These are phyloP conservation scores for Fusarium nisikadoi DNA, from an alignment of 2,329 filamentous ascomycete species.

Conservation along the genomic window DNA sequence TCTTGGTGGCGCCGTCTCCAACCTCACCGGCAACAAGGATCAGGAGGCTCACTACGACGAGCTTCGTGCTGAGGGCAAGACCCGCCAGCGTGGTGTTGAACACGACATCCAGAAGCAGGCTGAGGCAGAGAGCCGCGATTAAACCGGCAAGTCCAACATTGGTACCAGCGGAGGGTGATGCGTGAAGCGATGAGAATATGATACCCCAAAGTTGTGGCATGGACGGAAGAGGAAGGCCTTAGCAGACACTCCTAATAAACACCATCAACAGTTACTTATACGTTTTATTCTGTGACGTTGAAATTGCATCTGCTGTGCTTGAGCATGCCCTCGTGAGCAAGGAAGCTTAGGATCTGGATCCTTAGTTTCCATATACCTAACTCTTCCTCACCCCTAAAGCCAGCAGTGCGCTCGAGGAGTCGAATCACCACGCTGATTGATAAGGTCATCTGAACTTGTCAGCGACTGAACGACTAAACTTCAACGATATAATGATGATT, in stretches of 20 bases:
- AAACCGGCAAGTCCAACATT: background rate
- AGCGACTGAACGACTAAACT: background rate
- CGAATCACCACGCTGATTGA: background rate
- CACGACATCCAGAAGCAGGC: slow-evolving; percentile 80
- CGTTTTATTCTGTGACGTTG: background rate
- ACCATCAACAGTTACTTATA: background rate
- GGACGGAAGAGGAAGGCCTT: slow-evolving; percentile 13
- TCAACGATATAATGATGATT: background rate
- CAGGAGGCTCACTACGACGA: slow-evolving; percentile 73
- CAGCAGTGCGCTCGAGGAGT: background rate
- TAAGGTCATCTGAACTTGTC: background rate
- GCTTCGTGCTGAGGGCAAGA: slow-evolving; percentile 85
- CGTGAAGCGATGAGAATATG: slow-evolving; percentile 29
- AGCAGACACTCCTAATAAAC: slow-evolving; percentile 22
- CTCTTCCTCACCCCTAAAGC: background rate
- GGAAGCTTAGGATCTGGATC: background rate
- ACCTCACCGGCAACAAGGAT: slow-evolving; percentile 74
- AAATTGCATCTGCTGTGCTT: background rate
- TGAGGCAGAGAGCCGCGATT: slow-evolving; percentile 53
- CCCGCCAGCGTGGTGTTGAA: slow-evolving; percentile 84
- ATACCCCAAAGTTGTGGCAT: slow-evolving; percentile 32
- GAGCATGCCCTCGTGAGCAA: background rate
- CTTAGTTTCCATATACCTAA: no score
- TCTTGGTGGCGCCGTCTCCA: slow-evolving; percentile 76
- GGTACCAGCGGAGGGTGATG: slow-evolving; percentile 1